A percentile compares a stretch with the other conserved stretches of the same genome.
phyloP scores from a whole-genome alignment of 495 filamentous ascomycete genomes.

The Clavariopsis aquatica region DNA sequence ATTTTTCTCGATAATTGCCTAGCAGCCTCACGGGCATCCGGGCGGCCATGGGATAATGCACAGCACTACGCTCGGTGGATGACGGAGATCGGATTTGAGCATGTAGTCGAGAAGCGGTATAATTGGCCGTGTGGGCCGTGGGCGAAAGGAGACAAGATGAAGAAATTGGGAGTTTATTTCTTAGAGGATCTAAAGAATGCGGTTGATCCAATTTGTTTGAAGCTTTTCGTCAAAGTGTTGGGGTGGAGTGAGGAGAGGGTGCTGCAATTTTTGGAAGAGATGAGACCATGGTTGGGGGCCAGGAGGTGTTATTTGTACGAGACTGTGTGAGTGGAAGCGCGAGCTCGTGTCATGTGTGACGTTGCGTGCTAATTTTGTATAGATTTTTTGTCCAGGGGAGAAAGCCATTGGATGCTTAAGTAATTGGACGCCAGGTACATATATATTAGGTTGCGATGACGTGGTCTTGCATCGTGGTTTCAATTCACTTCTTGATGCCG shows the following conservation, averaged over 20 bases:
- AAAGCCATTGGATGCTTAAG: conserved; percentile 13
- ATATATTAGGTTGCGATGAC: background rate
- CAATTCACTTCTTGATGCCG: conserved; percentile 69
- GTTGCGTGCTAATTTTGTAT: background rate
- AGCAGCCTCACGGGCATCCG: conserved; percentile 7
- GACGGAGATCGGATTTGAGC: conserved; percentile 29
- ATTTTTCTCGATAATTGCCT: conserved; percentile 1
- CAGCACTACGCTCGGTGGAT: conserved; percentile 23
- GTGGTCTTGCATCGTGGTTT: background rate
- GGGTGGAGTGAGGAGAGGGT: conserved; percentile 36
- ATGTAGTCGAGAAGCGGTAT: conserved; percentile 23
- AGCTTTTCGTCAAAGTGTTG: conserved; percentile 21
- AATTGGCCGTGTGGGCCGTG: conserved; percentile 31
- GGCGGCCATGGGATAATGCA: conserved; percentile 4
- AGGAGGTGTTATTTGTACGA: conserved; percentile 31
- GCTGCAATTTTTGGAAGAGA: conserved; percentile 16
- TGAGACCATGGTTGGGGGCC: conserved; percentile 12
- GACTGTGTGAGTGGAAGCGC: conserved; percentile 25
- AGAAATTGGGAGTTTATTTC: conserved; percentile 29
- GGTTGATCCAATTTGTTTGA: conserved; percentile 29
- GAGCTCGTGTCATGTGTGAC: background rate
- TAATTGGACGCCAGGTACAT: background rate
- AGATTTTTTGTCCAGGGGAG: conserved; percentile 22
- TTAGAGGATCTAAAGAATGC: conserved; percentile 22
- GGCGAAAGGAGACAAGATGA: conserved; percentile 34